Evolutionary conservation across 768 basidiomycete genomes (phyloP), one percentile per base, ranked within the genome.

Genomic region (Phaffia australis): DNA sequence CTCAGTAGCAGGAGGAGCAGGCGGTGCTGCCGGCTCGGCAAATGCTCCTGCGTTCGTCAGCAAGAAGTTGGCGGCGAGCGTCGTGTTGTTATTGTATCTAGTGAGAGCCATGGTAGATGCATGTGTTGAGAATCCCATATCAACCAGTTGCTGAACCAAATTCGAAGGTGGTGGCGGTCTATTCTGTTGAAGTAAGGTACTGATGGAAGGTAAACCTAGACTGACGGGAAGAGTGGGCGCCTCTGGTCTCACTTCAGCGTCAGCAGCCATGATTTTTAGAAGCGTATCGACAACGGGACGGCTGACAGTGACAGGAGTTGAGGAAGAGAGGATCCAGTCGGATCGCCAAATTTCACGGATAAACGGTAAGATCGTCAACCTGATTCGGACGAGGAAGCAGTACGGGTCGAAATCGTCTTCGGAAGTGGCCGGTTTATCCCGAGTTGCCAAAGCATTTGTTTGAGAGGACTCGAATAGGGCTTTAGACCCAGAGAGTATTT

Each of bases 41-140:
- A 88, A 80, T 2, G 86, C 83, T 72, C 86, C 87, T 1, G 91
- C 89, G 71, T 92, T 87, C 0, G 83, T 81, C 18, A 99, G 79
- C 1, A 99, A 81, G 3, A 88, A 79, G 71, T 98, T 93, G 0
- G 94, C 87, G 4, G 95, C 95, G 5, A 87, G 84, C 54, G 81
- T 85, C 72, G 95, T 80, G 72, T 95, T 92, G 76, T 98, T 98
- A 69, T 87, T 84, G 4, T 87, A 85, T 15, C 93, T 87, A 23
- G 81, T 76, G 49, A 99, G 79, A 4, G 94, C 94, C 61, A 85
- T 82, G 73, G 88, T 87, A 1, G 86, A 89, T 16, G 89, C 88
- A 51, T 84, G 82, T n/a, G 91, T 84, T 47, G 87, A 84, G 79
- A 98, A 99, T 56, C 95, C 95, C 95, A 99, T 98, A 72, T 98